Percentiles rank a stretch among this genome's conserved stretches.
Conservation (phyloP, 768 basidiomycete species). For the Mycena albidolilacea region DNA sequence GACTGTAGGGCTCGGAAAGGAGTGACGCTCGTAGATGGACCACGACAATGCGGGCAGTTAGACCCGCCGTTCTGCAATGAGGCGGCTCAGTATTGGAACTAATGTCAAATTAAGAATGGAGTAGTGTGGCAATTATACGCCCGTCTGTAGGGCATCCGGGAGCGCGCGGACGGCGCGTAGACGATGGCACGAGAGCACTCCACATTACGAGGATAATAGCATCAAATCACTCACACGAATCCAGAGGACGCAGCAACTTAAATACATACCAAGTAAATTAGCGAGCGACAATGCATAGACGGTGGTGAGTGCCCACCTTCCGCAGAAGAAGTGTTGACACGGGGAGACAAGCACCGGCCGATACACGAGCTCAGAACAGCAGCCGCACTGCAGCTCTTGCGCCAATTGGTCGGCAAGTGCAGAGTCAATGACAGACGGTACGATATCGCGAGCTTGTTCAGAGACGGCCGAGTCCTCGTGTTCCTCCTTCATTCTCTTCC, state of each 20-base stretch:
- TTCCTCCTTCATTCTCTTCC: constrained; percentile 75
- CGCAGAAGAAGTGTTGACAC: constrained; percentile 94
- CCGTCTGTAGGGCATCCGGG: background rate
- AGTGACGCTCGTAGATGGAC: constrained; percentile 74
- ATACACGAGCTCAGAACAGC: constrained; percentile 87
- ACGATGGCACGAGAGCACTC: constrained; percentile 13
- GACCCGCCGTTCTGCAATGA: constrained; percentile 82
- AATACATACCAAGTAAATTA: constrained; percentile 7
- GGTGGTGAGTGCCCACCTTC: constrained; percentile 68
- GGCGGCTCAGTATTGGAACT: constrained; percentile 36
- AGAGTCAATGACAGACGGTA: constrained; percentile 35
- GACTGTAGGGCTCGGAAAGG: constrained; percentile 83
- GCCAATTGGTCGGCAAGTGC: constrained; percentile 73
- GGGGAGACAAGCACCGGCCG: constrained; percentile 86
- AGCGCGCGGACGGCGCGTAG: constrained; percentile 27
- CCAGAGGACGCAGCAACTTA: constrained; percentile 87
- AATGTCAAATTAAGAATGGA: background rate
- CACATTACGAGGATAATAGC: constrained; percentile 5
- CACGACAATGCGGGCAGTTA: constrained; percentile 87
- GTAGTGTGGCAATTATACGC: background rate
- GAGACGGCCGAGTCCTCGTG: constrained; percentile 41
- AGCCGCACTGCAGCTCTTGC: constrained; percentile 87
- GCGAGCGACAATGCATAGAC: background rate
- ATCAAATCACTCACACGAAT: constrained; percentile 74
- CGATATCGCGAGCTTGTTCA: constrained; percentile 23